A percentile compares a stretch with the other conserved stretches of the same genome.
These are phyloP conservation scores for Omphalea diandra DNA, from an alignment of 441 rosid species.

Conservation along the genomic window DNA sequence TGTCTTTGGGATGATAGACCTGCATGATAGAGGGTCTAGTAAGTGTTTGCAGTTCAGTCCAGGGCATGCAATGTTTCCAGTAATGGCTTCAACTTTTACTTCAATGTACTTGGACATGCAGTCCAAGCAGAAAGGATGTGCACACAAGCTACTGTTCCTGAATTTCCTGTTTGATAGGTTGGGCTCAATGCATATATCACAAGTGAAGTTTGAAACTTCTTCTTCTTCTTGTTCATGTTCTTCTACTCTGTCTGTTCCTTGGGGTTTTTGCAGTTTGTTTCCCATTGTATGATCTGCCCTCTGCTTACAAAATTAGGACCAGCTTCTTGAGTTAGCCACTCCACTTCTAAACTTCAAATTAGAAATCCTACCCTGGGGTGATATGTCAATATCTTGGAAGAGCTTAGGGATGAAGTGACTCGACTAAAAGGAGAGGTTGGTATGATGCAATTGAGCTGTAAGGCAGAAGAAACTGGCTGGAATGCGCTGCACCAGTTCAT, in stretches of 20 bases:
- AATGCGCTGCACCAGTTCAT: neutral
- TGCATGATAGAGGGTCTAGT: no score
- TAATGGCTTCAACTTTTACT: neutral
- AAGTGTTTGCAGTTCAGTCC: no score
- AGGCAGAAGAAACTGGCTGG: no score
- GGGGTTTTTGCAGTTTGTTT: conserved; percentile 17
- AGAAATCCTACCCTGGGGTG: neutral
- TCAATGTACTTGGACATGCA: neutral
- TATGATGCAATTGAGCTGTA: no score
- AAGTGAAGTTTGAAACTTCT: no score
- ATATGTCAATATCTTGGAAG: conserved; percentile 3
- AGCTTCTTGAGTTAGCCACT: neutral
- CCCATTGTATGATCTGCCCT: conserved; percentile 16
- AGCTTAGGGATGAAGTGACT: no score
- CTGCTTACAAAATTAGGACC: neutral
- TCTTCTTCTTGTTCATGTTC: neutral
- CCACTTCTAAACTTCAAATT: neutral
- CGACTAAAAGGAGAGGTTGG: no score
- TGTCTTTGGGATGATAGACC: no score
- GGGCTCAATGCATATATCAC: no score
- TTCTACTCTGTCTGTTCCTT: neutral
- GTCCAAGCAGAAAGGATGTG: neutral
- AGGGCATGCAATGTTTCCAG: no score
- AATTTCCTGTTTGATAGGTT: neutral
- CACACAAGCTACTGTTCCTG: neutral